Evolutionary conservation across 768 basidiomycete species (phyloP), one percentile per base, ranked within the genome.

Genomic region (Crepidotus variabilis): DNA sequence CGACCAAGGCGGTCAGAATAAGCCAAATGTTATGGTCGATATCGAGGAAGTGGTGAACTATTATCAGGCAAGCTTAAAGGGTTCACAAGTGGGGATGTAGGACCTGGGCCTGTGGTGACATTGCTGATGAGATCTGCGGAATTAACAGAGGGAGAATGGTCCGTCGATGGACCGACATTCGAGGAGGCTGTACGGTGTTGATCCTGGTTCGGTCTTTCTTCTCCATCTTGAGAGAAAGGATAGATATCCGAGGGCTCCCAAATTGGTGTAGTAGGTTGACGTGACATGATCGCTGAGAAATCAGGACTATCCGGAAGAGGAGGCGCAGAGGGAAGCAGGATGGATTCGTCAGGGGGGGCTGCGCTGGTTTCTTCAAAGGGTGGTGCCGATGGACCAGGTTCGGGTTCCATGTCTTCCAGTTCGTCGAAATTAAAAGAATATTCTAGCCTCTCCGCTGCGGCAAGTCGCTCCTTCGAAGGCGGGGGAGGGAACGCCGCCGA

Each of bases 291-390:
- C 57, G 52, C 28, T 28, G 28, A 28, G 28, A 55, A 57, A 18
- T 62, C 71, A 3, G 18, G 14, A 45, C 66, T 63, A 22, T 69
- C 71, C 52, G 64, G 52, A 48, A 74, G 52, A 16, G 72, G 72
- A 55, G 80, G 80, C 2, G 82, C 82, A 52, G 83, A 84, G n/a
- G 84, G 78, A 18, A 73, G 61, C 28, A 77, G 58, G 55, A 61
- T 60, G 39, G 54, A 59, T 46, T 67, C 63, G 13, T 71, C 54
- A 13, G 70, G 66, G 35, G 75, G 71, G 21, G 71, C 69, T 52
- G 72, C 72, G 23, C 75, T 66, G 20, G 58, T 60, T 58, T 71
- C 77, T 57, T 77, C 80, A 57, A 81, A 80, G 5, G 77, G 76
- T 48, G 80, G 77, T 18, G 75, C 78, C 51, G 75, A 76, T 10